Percentiles rank a stretch among this genome's conserved stretches.
Conservation (phyloP, 164 flowering plant species). For the Sextonia rubra region DNA sequence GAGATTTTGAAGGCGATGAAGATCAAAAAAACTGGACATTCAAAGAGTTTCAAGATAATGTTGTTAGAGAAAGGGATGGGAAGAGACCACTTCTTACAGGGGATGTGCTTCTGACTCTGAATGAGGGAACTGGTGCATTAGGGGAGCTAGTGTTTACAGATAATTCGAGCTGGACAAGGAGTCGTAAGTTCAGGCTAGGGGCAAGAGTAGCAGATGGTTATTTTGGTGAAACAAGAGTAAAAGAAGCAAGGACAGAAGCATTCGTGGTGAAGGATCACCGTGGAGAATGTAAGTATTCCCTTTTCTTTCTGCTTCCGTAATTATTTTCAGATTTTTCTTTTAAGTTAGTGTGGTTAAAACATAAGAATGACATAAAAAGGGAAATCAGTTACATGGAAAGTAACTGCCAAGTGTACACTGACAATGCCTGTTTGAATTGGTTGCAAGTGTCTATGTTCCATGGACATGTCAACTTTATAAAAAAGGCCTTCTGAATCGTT, state of each 20-base stretch:
- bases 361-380: too few relatives aligned
- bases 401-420: neutral
- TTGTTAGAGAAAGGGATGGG: constrained; percentile 49
- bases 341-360: neutral
- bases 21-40: constrained; percentile 33
- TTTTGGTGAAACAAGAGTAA: constrained; percentile 30
- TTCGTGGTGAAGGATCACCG: constrained; percentile 61
- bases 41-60: constrained; percentile 38
- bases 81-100: constrained; percentile 52
- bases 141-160: constrained; percentile 56
- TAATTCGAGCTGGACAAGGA: constrained; percentile 64
- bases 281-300: constrained; percentile 50
- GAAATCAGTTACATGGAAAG: neutral
- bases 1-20: constrained; percentile 48
- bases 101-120: constrained; percentile 44
- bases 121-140: constrained; percentile 54
- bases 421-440: neutral
- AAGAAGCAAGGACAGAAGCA: constrained; percentile 44
- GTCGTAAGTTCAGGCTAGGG: constrained; percentile 56
- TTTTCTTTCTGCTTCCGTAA: neutral
- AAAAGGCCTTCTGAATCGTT: too few relatives aligned
- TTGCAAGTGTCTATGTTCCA: too few relatives aligned
- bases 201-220: constrained; percentile 34
- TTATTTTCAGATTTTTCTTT: too few relatives aligned
- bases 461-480: too few relatives aligned